Evolutionary conservation across 1,139 yeast genomes (phyloP), one percentile per base, ranked within the genome.

Genomic region (Yamadazyma atmosphaerica): DNA sequence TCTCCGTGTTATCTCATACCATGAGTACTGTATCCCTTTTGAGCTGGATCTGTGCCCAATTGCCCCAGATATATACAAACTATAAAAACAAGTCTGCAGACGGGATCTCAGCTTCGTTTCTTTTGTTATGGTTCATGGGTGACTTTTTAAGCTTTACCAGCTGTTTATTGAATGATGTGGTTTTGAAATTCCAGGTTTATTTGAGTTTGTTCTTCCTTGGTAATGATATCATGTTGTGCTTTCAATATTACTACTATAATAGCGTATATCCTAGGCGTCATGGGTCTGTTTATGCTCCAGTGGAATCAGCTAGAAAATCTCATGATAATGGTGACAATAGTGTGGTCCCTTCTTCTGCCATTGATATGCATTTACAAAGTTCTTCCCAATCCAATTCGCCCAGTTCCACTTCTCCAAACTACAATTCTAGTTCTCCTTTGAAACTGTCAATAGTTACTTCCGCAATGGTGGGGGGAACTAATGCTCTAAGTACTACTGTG

Each of bases 21-120:
- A 74, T 62, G 50, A 63, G 68, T 56, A 46, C 61, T 2, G 22
- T 68, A 8, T 70, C 76, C 4, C 49, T 68, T 29, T 38, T 44
- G 4, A 65, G 86, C 38, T 89, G 97, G 86, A 69, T 89, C 32
- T 81, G 89, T 51, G 96, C 97, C 1, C 94, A 87, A 56, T 62
- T 87, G 18, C 98, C 98, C 0, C 98, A 90, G 57, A 82, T 88
- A 14, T 62, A 81, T 42, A 79, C 83, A 52, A 90, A 90, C 53
- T 86, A 85, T 59, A 68, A 68, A 24, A 79, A 74, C 55, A 83
- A 86, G 54, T 83, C 95, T 1, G 95, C 94, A 1, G 95, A 83
- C 28, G 98, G 97, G 1, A 71, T 92, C 22, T 85, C 96, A 6
- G 77, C 85, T n/a, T 72, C 74, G 8, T 88, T 90, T 51, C 69